Conservation (phyloP, 177 flowering plant genomes). For the Vitis hybrid region DNA sequence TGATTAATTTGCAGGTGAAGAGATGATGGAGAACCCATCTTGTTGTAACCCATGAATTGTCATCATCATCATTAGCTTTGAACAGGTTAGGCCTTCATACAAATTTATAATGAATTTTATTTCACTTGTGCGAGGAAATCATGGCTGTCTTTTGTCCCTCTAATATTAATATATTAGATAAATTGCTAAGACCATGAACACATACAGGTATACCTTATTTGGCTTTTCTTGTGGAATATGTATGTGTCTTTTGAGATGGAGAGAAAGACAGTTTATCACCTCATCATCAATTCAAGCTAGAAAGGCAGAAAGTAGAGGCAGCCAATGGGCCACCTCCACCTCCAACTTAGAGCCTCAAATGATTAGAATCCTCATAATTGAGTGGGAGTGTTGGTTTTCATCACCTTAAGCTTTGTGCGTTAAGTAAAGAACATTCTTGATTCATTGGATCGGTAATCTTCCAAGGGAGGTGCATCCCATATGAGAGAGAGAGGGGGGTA, state of each 20-base stretch:
- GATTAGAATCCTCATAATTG: slow-evolving; percentile 10
- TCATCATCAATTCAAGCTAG: slow-evolving; percentile 7
- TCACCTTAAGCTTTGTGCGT: slow-evolving; percentile 13
- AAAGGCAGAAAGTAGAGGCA: slow-evolving; percentile 3
- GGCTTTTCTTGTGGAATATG: slow-evolving; percentile 23
- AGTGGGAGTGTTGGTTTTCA: slow-evolving; percentile 17
- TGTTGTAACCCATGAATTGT: neutral
- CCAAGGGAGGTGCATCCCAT: neutral
- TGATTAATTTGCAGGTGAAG: slow-evolving; percentile 1
- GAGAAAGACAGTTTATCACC: slow-evolving; percentile 26
- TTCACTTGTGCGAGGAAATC: slow-evolving; percentile 21
- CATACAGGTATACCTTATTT: slow-evolving; percentile 15
- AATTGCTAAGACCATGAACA: slow-evolving; percentile 4
- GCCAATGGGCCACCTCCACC: slow-evolving; percentile 4
- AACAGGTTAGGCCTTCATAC: slow-evolving; percentile 8
- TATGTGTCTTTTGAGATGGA: slow-evolving; percentile 31
- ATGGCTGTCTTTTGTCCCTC: slow-evolving; percentile 29
- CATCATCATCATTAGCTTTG: slow-evolving; percentile 21
- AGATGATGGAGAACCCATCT: neutral
- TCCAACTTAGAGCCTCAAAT: slow-evolving; percentile 17
- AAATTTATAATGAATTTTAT: neutral
- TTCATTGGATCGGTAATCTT: slow-evolving; percentile 7
- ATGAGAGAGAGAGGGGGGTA: slow-evolving; percentile 1
- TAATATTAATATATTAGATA: slow-evolving; percentile 6
- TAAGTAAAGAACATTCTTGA: neutral